Evolutionary conservation across 805 yeast species (phyloP).

Genomic region (Ogataea ganodermae): DNA sequence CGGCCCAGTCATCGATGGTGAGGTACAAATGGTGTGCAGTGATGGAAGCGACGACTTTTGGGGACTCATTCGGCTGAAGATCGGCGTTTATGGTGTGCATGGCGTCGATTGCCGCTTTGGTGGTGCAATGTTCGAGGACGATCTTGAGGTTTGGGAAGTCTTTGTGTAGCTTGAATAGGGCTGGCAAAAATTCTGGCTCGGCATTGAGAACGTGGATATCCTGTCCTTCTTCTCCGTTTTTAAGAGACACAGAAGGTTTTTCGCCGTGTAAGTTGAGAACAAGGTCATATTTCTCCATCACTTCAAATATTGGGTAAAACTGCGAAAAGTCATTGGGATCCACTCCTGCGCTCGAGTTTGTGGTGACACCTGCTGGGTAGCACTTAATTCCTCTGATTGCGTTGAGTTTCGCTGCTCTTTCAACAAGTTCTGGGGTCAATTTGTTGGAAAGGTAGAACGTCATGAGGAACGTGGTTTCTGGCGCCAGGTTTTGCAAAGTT

Average conservation of each 20-base stretch:
- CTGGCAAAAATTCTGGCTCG: conserved; percentile 90
- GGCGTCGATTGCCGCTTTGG: conserved; percentile 81
- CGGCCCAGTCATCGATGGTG: conserved; percentile 95
- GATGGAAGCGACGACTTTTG: conserved; percentile 84
- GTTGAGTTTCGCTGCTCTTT: conserved; percentile 68
- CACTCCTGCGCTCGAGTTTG: conserved; percentile 90
- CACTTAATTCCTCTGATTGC: conserved; percentile 89
- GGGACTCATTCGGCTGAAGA: conserved; percentile 31
- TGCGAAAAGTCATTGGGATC: conserved; percentile 87
- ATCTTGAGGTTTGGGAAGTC: conserved; percentile 88
- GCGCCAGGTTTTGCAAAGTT: conserved; percentile 63
- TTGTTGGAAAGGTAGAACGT: conserved; percentile 78
- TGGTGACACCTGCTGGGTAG: conserved; percentile 99
- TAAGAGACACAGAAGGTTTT: conserved; percentile 61
- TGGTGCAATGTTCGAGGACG: conserved; percentile 92
- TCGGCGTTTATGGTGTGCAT: conserved; percentile 64
- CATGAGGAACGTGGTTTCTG: conserved; percentile 88
- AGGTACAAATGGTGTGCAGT: conserved; percentile 93
- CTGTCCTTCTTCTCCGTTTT: conserved; percentile 42
- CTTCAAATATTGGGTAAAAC: conserved; percentile 87
- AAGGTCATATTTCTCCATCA: conserved; percentile 76
- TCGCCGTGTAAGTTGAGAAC: conserved; percentile 95
- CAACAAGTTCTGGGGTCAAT: conserved; percentile 83
- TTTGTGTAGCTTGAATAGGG: conserved; percentile 69
- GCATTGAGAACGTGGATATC: conserved; percentile 92